Evolutionary conservation across 208 protist genomes (phyloP).

Genomic region (Leishmania aethiopica): DNA sequence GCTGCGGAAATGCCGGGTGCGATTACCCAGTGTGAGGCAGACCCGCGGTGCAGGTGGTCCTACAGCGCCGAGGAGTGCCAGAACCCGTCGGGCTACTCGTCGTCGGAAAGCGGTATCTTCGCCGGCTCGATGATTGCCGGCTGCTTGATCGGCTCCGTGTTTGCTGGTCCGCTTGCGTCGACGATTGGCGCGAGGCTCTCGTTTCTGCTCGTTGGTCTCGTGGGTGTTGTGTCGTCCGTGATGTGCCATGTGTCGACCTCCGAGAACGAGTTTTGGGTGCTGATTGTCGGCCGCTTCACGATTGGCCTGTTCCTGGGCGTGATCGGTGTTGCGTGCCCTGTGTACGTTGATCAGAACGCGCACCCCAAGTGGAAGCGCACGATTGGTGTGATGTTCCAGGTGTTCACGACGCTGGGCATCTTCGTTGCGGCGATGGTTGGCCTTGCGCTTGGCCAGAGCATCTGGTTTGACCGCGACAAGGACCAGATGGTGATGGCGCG

Average conservation of each 20-base stretch:
- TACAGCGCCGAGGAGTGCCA: constrained; percentile 53
- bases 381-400: constrained; percentile 80
- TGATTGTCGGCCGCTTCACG: constrained; percentile 69
- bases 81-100: constrained; percentile 56
- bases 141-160: constrained; percentile 76
- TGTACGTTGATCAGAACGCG: constrained; percentile 79
- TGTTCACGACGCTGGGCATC: constrained; percentile 85
- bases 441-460: constrained; percentile 55
- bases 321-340: constrained; percentile 62
- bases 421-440: constrained; percentile 75
- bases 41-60: constrained; percentile 55
- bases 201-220: constrained; percentile 63
- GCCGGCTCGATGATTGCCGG: constrained; percentile 83
- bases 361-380: constrained; percentile 54
- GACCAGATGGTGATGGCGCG: constrained; percentile 55
- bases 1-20: not conserved
- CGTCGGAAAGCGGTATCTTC: constrained; percentile 76
- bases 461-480: constrained; percentile 27
- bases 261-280: constrained; percentile 69
- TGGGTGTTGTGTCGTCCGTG: constrained; percentile 54
- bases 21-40: constrained; percentile 18
- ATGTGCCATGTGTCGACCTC: constrained; percentile 63
- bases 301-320: constrained; percentile 76
- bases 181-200: constrained; percentile 55
- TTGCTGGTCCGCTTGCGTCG: constrained; percentile 47